phyloP scores from a whole-genome alignment of 306 rosid species.

The Benincasa hispida region DNA sequence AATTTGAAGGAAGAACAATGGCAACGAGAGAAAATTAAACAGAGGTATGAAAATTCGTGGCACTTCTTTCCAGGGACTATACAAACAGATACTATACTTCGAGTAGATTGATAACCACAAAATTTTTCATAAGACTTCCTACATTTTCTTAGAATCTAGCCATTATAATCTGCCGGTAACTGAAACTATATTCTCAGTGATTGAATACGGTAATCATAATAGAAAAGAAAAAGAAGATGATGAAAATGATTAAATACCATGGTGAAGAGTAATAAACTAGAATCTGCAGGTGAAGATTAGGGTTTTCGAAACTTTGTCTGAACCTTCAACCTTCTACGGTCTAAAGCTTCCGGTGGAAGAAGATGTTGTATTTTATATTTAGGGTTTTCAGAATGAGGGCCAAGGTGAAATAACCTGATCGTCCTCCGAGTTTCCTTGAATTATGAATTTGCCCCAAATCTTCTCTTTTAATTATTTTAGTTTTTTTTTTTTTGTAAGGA shows the following conservation, averaged over 20 bases:
- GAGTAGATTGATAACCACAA: not conserved
- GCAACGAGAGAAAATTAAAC: not conserved
- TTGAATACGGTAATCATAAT: not conserved
- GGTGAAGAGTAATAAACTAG: not conserved
- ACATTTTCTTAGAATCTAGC: not conserved
- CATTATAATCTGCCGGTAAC: not conserved
- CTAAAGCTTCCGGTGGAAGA: not conserved
- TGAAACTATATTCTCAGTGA: not conserved
- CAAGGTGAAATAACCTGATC: not conserved
- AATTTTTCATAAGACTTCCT: not conserved
- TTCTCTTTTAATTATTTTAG: not conserved
- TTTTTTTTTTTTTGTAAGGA: too few species aligned
- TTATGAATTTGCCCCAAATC: not conserved
- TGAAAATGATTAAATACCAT: conserved; percentile 1
- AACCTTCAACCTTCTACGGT: not conserved
- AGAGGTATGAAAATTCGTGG: not conserved
- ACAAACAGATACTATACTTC: not conserved
- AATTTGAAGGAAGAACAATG: not conserved
- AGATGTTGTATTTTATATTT: not conserved
- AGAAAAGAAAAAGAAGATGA: not conserved
- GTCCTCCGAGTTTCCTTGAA: not conserved
- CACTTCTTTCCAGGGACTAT: not conserved
- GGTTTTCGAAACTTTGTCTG: not conserved
- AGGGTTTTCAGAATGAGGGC: conserved; percentile 1
- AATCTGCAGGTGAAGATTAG: not conserved